A percentile compares a stretch with the other conserved stretches of the same genome.
Evolutionary conservation across 148 eudicot genomes (phyloP).

Genomic region (Silene uniflora): DNA sequence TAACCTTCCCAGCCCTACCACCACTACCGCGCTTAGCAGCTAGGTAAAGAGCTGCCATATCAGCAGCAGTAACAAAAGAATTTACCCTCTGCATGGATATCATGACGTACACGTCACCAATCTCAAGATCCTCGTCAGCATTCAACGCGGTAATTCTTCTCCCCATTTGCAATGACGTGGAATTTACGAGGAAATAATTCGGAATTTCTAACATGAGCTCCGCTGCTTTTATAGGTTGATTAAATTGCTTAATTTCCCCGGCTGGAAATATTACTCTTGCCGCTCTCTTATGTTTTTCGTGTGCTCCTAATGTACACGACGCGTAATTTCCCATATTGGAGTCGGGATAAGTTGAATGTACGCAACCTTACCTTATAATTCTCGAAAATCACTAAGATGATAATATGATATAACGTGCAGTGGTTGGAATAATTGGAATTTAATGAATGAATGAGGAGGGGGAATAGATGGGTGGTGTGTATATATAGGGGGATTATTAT

Average conservation of each 20-base stretch:
- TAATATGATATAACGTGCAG: not conserved
- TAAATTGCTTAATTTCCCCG: slow-evolving; percentile 58
- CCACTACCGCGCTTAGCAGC: slow-evolving; percentile 41
- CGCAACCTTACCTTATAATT: not conserved
- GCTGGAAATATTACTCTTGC: slow-evolving; percentile 57
- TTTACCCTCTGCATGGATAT: slow-evolving; percentile 71
- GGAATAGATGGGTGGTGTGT: slow-evolving; percentile 10
- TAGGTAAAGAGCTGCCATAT: slow-evolving; percentile 60
- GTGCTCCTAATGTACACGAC: slow-evolving; percentile 50
- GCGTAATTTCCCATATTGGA: slow-evolving; percentile 67
- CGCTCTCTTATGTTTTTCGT: slow-evolving; percentile 25
- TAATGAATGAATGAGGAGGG: not conserved
- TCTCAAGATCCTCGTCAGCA: slow-evolving; percentile 83
- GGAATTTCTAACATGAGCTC: slow-evolving; percentile 85
- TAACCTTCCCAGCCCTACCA: slow-evolving; percentile 25
- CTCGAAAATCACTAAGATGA: too few species aligned
- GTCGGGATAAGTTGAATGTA: not conserved
- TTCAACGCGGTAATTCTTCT: slow-evolving; percentile 55
- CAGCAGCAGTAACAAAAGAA: slow-evolving; percentile 54
- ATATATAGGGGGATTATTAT: slow-evolving; percentile 3
- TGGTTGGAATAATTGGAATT: not conserved
- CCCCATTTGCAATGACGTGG: slow-evolving; percentile 48
- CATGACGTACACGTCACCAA: slow-evolving; percentile 52
- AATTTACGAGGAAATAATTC: slow-evolving; percentile 49
- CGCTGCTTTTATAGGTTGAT: slow-evolving; percentile 56